Evolutionary conservation across 2,329 filamentous ascomycete genomes (phyloP).

Genomic region (Exophiala xenobiotica): DNA sequence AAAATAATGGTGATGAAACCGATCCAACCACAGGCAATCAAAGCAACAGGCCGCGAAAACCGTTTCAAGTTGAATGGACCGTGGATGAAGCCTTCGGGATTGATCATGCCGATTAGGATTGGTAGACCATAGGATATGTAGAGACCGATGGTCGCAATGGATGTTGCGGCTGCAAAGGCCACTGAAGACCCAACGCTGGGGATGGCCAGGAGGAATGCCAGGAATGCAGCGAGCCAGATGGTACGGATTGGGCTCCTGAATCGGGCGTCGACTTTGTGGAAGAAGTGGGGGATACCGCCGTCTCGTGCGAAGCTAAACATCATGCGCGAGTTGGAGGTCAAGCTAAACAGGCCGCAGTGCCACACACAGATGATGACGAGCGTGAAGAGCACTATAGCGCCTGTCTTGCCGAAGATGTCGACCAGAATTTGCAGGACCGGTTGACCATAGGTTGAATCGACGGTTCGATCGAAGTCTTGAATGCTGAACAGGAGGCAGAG

Average conservation of each 20-base stretch:
- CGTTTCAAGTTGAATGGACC: constrained; percentile 56
- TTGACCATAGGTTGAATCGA: constrained; percentile 50
- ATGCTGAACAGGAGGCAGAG: constrained; percentile 59
- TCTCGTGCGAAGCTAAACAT: constrained; percentile 69
- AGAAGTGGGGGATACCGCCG: constrained; percentile 59
- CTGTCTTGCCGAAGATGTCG: constrained; percentile 56
- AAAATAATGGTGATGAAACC: constrained; percentile 57
- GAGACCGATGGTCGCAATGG: constrained; percentile 59
- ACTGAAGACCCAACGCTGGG: constrained; percentile 56
- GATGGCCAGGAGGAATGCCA: constrained; percentile 57
- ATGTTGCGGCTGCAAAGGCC: constrained; percentile 59
- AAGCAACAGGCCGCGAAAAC: constrained; percentile 49
- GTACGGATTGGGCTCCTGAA: constrained; percentile 50
- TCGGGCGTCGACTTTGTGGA: constrained; percentile 53
- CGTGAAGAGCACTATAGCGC: constrained; percentile 56
- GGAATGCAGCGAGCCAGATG: constrained; percentile 55
- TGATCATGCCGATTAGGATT: constrained; percentile 56
- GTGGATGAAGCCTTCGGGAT: constrained; percentile 52
- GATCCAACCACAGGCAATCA: constrained; percentile 54
- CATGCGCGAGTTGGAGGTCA: constrained; percentile 65
- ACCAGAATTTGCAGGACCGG: constrained; percentile 60
- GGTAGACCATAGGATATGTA: constrained; percentile 61
- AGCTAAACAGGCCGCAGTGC: constrained; percentile 60
- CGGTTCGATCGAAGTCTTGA: constrained; percentile 54
- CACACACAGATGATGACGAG: constrained; percentile 61